Evolutionary conservation across 208 protist species (phyloP), one percentile per base, ranked within the genome.

Genomic region (Acanthamoeba sp.): DNA sequence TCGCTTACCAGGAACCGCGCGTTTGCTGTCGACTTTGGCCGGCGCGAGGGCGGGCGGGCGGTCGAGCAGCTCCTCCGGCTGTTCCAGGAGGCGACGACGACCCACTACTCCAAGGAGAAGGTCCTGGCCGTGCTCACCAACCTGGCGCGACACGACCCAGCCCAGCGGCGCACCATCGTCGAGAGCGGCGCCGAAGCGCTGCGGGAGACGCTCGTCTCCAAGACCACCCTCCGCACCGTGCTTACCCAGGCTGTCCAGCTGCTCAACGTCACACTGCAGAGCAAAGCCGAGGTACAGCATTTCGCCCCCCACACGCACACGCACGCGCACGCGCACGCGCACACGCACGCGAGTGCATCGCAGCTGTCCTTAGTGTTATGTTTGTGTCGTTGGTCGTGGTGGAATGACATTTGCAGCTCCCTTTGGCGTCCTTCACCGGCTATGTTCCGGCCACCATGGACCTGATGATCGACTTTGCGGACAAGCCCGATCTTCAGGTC

Each of bases 1-100:
- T 82, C 73, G 16, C 73, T 82, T 4, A 82, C 73, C 73, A 82
- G 38, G 73, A 82, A 50, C 42, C 73, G 38, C 20, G 73, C 73
- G 2, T 82, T 82, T 50, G 73, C 24, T 1, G 42, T 82, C 73
- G 73, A 82, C 36, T 82, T 82, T n/a, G 73, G 73, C 9, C 29
- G 24, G 2, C 20, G 38, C 27, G 73, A 82, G 18, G 73, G 40
- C 32, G 73, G 73, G 24, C 73, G 73, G 34, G 73, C 73, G 3
- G 50, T 82, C 73, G 20, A 5, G 3, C 73, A 32, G 10, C 73
- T 82, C 12, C 24, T 82, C 42, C 7, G 38, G 73, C 29, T 50
- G 40, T 32, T 42, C 73, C 12, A 22, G 40, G 22, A 24, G 24
- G 42, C 7, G 24, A 38, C 73, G 4, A 20, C 20, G 20, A 82